Base-by-base conservation (phyloP, 2,329 filamentous ascomycete genomes). In the Fusarium nematophilum region DNA sequence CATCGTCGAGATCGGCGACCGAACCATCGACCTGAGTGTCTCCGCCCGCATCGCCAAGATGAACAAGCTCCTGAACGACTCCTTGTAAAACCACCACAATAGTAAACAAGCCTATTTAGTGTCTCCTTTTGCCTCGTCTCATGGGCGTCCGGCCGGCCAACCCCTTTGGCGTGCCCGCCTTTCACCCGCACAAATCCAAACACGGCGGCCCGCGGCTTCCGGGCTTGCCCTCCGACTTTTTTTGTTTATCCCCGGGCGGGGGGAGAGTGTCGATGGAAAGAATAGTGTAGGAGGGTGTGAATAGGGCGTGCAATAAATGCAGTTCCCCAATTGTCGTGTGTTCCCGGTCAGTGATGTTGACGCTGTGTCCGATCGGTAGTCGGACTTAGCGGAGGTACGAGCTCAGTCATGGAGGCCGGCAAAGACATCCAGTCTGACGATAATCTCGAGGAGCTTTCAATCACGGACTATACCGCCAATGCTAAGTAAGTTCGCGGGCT, bases 41-140 rank as follows among this genome's bases (percentile, higher is more conserved):
- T 94, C 94, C 43, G 85, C 91, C 77, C 96, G 94, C 86, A 90
- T 99, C 80, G 86, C 91, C 78, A 96, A 93, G 88, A 92, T 99
- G 87, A 99, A 99, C 92, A 99, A 98, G 90, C 89, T 97, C 78
- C 90, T 99, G 76, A 93, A 86, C 71, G 95, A 99, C 82, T 86
- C 90, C 79, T 85, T 99, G 91, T 99, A 97, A 91, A 93, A 64
- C 49, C 54, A 63, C 47, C 53, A 51, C 40, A 30, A 50, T 64
- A 67, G 54, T 65, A 60, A 63, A 70, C 49, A 53, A 55, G 53
- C 58, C 53, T 62, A 63, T 65, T 68, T 69, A 67, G 64, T 70
- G 17, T 49, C 21, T 42, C 65, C 59, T 46, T 69, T 68, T 55
- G 53, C 63, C 55, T 62, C 53, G 57, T 56, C 57, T 56, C 38